Evolutionary conservation across 2,329 filamentous ascomycete species (phyloP).

Genomic region (Diplodia mutila): DNA sequence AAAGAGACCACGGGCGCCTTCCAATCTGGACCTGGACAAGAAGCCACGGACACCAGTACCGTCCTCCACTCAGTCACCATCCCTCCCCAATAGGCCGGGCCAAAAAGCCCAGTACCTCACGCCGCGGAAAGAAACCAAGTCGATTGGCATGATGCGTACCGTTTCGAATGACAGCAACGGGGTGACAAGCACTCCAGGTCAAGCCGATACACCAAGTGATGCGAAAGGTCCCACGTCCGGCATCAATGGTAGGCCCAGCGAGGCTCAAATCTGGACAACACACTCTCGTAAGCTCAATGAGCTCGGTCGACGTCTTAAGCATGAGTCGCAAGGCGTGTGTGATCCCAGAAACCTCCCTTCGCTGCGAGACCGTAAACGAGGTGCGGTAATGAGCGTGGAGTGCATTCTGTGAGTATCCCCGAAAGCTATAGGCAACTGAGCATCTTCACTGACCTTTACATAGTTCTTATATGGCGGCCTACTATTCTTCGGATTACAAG

Average conservation of each 20-base stretch:
- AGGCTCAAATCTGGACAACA: constrained; percentile 42
- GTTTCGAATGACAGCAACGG: constrained; percentile 41
- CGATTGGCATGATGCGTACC: constrained; percentile 42
- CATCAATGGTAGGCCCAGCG: constrained; percentile 36
- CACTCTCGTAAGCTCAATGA: constrained; percentile 46
- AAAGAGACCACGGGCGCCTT: constrained; percentile 39
- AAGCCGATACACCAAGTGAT: constrained; percentile 35
- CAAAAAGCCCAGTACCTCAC: constrained; percentile 41
- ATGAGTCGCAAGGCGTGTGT: constrained; percentile 40
- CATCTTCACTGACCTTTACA: neutral
- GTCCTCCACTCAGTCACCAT: constrained; percentile 36
- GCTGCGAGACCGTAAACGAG: constrained; percentile 42
- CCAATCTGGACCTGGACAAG: constrained; percentile 34
- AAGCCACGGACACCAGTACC: constrained; percentile 39
- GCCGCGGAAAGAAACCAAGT: constrained; percentile 41
- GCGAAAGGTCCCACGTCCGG: constrained; percentile 33
- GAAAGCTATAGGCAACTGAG: neutral
- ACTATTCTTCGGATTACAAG: constrained; percentile 38
- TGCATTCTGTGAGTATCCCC: constrained; percentile 44
- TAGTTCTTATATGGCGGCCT: constrained; percentile 46
- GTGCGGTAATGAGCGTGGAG: constrained; percentile 50
- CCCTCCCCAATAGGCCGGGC: constrained; percentile 36
- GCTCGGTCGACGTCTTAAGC: constrained; percentile 52
- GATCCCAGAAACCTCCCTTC: constrained; percentile 30
- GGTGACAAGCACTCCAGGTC: constrained; percentile 37